Conservation (phyloP, 495 filamentous ascomycete species). For the Lasiosphaeris hirsuta region DNA sequence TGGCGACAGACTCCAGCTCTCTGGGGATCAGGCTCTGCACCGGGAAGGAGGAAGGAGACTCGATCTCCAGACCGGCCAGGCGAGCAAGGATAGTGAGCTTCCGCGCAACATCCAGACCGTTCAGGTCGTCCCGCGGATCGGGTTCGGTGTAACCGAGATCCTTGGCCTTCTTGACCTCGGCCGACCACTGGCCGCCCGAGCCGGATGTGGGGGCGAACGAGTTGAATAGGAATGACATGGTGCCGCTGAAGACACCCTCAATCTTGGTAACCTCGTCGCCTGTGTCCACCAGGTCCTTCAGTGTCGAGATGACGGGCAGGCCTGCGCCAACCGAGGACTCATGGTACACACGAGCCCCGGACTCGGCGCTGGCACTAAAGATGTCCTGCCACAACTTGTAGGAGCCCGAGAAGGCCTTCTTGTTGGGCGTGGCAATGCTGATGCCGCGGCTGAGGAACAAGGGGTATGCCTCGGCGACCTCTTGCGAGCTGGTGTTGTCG, state of each 20-base stretch:
- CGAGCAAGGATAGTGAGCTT: slow-evolving; percentile 93
- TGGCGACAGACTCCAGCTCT: slow-evolving; percentile 68
- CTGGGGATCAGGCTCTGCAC: slow-evolving; percentile 87
- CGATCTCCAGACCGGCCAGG: slow-evolving; percentile 70
- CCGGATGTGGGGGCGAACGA: slow-evolving; percentile 77
- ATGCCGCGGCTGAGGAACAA: slow-evolving; percentile 72
- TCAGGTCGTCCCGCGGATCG: slow-evolving; percentile 91
- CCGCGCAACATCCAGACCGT: slow-evolving; percentile 93
- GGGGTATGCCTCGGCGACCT: slow-evolving; percentile 76
- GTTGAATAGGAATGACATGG: slow-evolving; percentile 96
- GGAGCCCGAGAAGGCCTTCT: slow-evolving; percentile 86
- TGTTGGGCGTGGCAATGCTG: slow-evolving; percentile 92
- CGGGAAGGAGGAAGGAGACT: slow-evolving; percentile 78
- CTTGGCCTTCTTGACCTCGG: slow-evolving; percentile 84
- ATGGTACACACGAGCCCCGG: slow-evolving; percentile 79
- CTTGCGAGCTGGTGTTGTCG: slow-evolving; percentile 88
- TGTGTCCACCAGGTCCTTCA: slow-evolving; percentile 84
- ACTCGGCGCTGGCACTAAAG: slow-evolving; percentile 58
- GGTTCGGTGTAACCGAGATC: slow-evolving; percentile 96
- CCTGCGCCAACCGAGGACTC: slow-evolving; percentile 91
- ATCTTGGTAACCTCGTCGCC: slow-evolving; percentile 85
- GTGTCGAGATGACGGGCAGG: slow-evolving; percentile 84
- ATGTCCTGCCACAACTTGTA: slow-evolving; percentile 79
- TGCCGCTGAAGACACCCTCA: slow-evolving; percentile 95
- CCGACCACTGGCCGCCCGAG: slow-evolving; percentile 72